Conservation (phyloP, 495 filamentous ascomycete genomes). For the Aspergillus steynii region DNA sequence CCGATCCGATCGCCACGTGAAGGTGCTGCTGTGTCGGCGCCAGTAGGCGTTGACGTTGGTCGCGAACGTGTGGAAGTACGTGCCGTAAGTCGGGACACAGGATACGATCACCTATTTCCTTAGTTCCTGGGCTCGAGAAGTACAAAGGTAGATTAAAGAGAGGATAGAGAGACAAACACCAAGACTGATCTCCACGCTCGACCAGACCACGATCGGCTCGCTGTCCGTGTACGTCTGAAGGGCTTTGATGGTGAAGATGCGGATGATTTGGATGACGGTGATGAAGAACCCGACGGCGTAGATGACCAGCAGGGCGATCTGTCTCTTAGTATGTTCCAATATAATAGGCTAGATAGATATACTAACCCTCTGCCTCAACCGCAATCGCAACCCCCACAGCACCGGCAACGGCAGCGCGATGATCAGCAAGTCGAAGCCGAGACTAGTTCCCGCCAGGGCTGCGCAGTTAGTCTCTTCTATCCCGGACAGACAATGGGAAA, state of each 20-base stretch:
- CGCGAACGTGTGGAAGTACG: constrained; percentile 46
- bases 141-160: background rate
- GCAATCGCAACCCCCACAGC: constrained; percentile 42
- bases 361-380: constrained; percentile 21
- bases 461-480: constrained; percentile 3
- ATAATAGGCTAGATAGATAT: background rate
- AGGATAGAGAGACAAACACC: constrained; percentile 27
- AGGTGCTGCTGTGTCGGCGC: constrained; percentile 2
- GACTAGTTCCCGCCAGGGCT: constrained; percentile 22
- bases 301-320: constrained; percentile 41
- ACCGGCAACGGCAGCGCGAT: constrained; percentile 51
- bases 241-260: constrained; percentile 49
- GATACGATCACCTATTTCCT: constrained; percentile 41
- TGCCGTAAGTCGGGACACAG: constrained; percentile 51
- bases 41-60: constrained; percentile 25
- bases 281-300: constrained; percentile 56
- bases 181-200: constrained; percentile 50
- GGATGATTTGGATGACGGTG: constrained; percentile 54
- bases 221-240: constrained; percentile 46
- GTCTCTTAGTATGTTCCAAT: constrained; percentile 12
- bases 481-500: no score
- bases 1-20: no score
- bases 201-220: constrained; percentile 51
- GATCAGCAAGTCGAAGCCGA: constrained; percentile 51
- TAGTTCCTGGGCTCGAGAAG: constrained; percentile 5